phyloP scores from a whole-genome alignment of 768 basidiomycete genomes.

The Coprinopsis sp. region DNA sequence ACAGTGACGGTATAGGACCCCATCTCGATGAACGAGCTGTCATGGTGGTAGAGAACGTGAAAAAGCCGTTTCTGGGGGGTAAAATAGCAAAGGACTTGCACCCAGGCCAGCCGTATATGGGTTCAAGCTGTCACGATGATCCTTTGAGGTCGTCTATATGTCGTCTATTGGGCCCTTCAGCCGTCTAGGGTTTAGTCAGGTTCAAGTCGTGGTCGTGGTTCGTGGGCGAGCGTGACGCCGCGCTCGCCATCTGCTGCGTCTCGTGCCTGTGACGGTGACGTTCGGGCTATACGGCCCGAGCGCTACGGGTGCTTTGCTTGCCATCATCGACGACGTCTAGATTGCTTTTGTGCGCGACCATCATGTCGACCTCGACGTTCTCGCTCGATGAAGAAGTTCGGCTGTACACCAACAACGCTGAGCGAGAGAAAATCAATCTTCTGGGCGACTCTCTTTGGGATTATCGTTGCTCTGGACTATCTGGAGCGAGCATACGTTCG shows the following conservation, averaged over 20 bases:
- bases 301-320: too few relatives aligned
- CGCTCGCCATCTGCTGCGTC: too few relatives aligned
- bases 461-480: conserved; percentile 89
- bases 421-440: conserved; percentile 84
- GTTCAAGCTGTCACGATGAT: too few relatives aligned
- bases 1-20: conserved; percentile 57
- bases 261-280: too few relatives aligned
- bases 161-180: too few relatives aligned
- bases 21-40: conserved; percentile 31
- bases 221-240: too few relatives aligned
- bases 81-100: conserved; percentile 1
- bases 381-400: conserved; percentile 87
- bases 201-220: too few relatives aligned
- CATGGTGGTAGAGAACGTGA: conserved; percentile 18
- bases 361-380: background rate
- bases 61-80: background rate
- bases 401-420: conserved; percentile 80
- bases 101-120: conserved; percentile 2
- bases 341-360: too few relatives aligned
- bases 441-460: conserved; percentile 87
- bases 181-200: too few relatives aligned
- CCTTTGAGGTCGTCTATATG: too few relatives aligned
- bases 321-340: too few relatives aligned
- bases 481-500: conserved; percentile 94
- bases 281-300: too few relatives aligned